These are phyloP conservation scores for Vigna unguiculata DNA, from an alignment of 306 rosid species.

Conservation along the genomic window DNA sequence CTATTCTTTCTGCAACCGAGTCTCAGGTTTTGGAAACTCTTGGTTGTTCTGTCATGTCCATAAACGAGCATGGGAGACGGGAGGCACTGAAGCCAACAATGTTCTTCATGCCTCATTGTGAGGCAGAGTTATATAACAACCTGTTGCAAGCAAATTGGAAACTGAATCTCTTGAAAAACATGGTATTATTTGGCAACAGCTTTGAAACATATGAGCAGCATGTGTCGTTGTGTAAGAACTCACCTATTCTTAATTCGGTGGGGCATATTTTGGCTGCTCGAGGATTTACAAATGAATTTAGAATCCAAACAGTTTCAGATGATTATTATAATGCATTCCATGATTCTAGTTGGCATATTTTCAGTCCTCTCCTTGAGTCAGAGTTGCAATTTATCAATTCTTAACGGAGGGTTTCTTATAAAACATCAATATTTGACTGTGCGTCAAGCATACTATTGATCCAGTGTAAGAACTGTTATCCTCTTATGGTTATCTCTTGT, in stretches of 20 bases:
- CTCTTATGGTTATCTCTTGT: not conserved
- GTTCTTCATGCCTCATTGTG: conserved; percentile 94
- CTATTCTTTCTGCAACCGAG: conserved; percentile 73
- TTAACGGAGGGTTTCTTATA: conserved; percentile 37
- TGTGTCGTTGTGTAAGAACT: conserved; percentile 59
- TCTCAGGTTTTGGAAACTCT: conserved; percentile 65
- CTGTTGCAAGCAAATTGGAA: conserved; percentile 81
- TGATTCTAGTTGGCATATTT: conserved; percentile 93
- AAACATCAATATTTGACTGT: conserved; percentile 15
- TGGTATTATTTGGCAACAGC: conserved; percentile 80
- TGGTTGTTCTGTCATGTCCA: conserved; percentile 66
- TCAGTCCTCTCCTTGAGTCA: conserved; percentile 53
- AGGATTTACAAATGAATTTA: conserved; percentile 60
- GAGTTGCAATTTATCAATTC: conserved; percentile 48
- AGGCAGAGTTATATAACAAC: conserved; percentile 80
- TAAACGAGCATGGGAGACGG: conserved; percentile 78
- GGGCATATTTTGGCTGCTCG: conserved; percentile 57
- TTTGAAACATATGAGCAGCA: conserved; percentile 73
- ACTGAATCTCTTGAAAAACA: conserved; percentile 57
- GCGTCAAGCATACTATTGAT: not conserved
- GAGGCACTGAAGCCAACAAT: conserved; percentile 60
- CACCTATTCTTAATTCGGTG: conserved; percentile 47
- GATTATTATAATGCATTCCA: conserved; percentile 84
- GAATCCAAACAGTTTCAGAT: conserved; percentile 61
- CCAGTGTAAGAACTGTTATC: not conserved